Evolutionary conservation across 345 rosid species (phyloP).

Genomic region (Lumnitzera racemosa): DNA sequence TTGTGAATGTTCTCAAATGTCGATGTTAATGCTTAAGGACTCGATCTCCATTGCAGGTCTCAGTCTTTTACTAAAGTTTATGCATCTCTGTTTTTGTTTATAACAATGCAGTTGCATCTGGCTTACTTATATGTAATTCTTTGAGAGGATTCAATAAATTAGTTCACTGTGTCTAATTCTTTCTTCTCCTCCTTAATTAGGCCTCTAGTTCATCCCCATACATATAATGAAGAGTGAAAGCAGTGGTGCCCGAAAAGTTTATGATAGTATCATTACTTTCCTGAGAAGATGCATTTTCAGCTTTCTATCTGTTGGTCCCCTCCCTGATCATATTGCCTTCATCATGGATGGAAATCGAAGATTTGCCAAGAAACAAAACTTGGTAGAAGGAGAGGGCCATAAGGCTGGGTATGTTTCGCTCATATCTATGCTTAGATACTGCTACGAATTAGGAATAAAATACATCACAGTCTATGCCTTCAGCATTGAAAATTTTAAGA

Average conservation of each 20-base stretch:
- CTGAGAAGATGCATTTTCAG: conserved; percentile 37
- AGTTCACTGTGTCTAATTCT: background rate
- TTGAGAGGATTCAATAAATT: too few relatives aligned
- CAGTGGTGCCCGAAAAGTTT: conserved; percentile 10
- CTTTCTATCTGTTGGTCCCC: conserved; percentile 38
- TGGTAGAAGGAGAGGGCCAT: conserved; percentile 40
- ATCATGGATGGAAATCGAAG: conserved; percentile 68
- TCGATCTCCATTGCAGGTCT: too few relatives aligned
- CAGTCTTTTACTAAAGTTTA: too few relatives aligned
- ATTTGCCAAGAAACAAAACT: conserved; percentile 34
- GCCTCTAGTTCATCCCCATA: conserved; percentile 2
- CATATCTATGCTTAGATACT: conserved; percentile 42
- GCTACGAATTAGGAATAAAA: conserved; percentile 65
- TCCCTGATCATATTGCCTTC: conserved; percentile 56
- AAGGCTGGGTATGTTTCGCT: conserved; percentile 57
- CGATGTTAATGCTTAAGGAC: too few relatives aligned
- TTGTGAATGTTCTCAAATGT: too few relatives aligned
- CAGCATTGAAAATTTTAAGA: conserved; percentile 69
- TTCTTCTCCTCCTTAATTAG: conserved; percentile 10
- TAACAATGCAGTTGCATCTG: too few relatives aligned
- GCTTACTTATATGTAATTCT: too few relatives aligned
- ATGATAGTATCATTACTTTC: conserved; percentile 15
- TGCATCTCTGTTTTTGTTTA: too few relatives aligned
- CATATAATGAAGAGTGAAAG: conserved; percentile 9
- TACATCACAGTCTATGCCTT: conserved; percentile 60